Conservation (phyloP, 2,329 filamentous ascomycete genomes). For the Diaporthe destruens region DNA sequence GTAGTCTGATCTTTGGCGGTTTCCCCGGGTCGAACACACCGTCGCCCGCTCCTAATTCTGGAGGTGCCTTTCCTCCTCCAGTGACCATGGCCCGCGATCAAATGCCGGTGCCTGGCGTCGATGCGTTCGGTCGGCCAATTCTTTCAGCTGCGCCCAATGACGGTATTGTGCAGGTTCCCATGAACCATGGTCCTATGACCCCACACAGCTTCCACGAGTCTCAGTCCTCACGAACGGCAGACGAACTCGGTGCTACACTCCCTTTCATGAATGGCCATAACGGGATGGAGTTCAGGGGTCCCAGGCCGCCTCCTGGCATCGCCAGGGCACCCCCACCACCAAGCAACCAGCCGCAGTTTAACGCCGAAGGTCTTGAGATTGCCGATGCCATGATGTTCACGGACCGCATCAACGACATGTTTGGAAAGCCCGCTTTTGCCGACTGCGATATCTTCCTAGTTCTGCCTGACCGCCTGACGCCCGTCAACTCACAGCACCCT, state of each 20-base stretch:
- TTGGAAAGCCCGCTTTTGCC: slow-evolving; percentile 55
- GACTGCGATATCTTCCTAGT: slow-evolving; percentile 58
- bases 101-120: slow-evolving; percentile 49
- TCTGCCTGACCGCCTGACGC: slow-evolving; percentile 50
- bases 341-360: slow-evolving; percentile 38
- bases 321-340: slow-evolving; percentile 50
- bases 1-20: slow-evolving; percentile 68
- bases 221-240: slow-evolving; percentile 64
- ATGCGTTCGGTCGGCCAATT: slow-evolving; percentile 54
- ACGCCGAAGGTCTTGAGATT: slow-evolving; percentile 34
- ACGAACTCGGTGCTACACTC: slow-evolving; percentile 45
- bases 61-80: slow-evolving; percentile 62
- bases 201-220: slow-evolving; percentile 74
- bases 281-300: slow-evolving; percentile 34
- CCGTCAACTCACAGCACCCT: slow-evolving; percentile 39
- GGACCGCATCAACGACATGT: slow-evolving; percentile 44
- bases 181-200: slow-evolving; percentile 65
- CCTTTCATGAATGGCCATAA: slow-evolving; percentile 38
- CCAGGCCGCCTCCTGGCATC: slow-evolving; percentile 34
- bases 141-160: slow-evolving; percentile 52
- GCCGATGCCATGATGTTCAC: slow-evolving; percentile 38
- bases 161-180: slow-evolving; percentile 46
- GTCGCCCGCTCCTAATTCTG: slow-evolving; percentile 66
- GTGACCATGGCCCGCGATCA: slow-evolving; percentile 42
- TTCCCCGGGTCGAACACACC: slow-evolving; percentile 68